These are phyloP conservation scores for Puccinia triticina DNA, from an alignment of 1,284 basidiomycete species.

Conservation along the genomic window DNA sequence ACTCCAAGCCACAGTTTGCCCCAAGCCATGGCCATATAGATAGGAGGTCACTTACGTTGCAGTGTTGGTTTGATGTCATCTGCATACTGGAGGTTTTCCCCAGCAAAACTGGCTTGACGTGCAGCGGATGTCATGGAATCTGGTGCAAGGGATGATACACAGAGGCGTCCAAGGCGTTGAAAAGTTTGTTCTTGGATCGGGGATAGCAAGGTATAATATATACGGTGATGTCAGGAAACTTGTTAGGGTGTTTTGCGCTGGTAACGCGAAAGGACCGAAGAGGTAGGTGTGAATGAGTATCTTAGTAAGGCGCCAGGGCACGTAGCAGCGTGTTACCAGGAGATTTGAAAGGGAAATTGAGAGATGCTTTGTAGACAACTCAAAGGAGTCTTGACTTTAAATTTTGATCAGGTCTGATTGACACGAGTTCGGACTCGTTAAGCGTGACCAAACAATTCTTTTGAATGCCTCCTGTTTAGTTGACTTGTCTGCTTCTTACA, in stretches of 20 bases:
- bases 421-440: neutral
- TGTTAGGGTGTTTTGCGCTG: neutral
- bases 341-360: neutral
- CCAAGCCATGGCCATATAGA: neutral
- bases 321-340: neutral
- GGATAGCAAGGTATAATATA: constrained; percentile 18
- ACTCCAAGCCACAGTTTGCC: constrained; percentile 17
- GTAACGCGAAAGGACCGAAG: neutral
- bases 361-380: neutral
- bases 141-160: neutral
- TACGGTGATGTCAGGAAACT: constrained; percentile 10
- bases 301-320: neutral
- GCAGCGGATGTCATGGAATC: constrained; percentile 20
- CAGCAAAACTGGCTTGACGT: neutral
- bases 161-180: neutral
- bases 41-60: constrained; percentile 18
- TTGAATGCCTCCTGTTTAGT: constrained; percentile 6
- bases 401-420: constrained; percentile 10
- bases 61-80: constrained; percentile 17
- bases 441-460: neutral
- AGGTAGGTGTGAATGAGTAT: neutral
- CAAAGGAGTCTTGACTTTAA: neutral
- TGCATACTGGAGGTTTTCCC: constrained; percentile 20
- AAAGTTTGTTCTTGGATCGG: constrained; percentile 20
- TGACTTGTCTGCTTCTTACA: constrained; percentile 7